phyloP scores from a whole-genome alignment of 2,329 filamentous ascomycete genomes.

The Davidsoniella australis region DNA sequence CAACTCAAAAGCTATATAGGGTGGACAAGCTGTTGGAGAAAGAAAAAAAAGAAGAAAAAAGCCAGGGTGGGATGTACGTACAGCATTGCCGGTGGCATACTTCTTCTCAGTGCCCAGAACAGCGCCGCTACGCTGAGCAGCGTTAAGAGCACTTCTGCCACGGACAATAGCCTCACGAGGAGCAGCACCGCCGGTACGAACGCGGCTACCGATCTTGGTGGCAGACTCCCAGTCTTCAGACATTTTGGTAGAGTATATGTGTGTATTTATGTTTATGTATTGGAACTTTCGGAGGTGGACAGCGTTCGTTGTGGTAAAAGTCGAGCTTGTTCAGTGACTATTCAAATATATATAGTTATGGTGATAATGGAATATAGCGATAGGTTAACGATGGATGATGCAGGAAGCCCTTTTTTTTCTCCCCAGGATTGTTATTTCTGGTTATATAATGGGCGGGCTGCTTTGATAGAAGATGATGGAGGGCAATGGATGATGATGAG shows the following conservation, averaged over 20 bases:
- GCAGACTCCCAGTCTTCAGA: constrained; percentile 61
- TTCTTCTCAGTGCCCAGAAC: constrained; percentile 89
- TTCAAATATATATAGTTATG: not conserved
- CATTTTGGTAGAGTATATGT: constrained; percentile 35
- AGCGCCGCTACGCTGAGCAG: constrained; percentile 64
- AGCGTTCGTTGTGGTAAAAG: not conserved
- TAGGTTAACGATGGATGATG: not conserved
- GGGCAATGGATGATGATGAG: constrained; percentile 8
- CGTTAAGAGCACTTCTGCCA: constrained; percentile 70
- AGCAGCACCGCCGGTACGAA: constrained; percentile 45
- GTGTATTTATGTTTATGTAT: not conserved
- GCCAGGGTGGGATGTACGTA: constrained; percentile 30
- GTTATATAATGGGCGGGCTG: not conserved
- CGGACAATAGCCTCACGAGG: constrained; percentile 77
- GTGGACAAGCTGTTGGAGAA: not conserved
- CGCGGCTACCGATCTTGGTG: constrained; percentile 88
- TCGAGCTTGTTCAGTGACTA: not conserved
- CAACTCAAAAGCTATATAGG: not conserved
- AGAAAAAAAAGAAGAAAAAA: not conserved
- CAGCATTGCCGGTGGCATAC: constrained; percentile 55
- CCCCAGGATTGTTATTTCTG: not conserved
- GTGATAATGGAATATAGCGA: not conserved
- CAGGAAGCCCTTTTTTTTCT: not conserved
- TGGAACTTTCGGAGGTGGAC: not conserved
- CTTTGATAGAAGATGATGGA: constrained; percentile 12